A percentile compares a stretch with the other conserved stretches of the same genome.
phyloP scores from a whole-genome alignment of 805 yeast species.

The Torulaspora delbrueckii region DNA sequence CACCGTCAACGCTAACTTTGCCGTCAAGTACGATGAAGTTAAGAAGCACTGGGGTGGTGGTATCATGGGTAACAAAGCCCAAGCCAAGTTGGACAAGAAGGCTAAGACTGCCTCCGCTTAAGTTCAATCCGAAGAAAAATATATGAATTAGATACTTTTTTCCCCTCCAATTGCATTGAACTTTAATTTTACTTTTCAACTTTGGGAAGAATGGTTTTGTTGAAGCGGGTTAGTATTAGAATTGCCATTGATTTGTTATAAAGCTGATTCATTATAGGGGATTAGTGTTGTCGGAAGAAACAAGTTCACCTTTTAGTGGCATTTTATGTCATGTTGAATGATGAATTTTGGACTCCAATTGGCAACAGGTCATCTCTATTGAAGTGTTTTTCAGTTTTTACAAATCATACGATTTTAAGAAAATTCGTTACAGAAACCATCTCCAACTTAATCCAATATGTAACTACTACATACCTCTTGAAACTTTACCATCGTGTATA shows the following conservation, averaged over 20 bases:
- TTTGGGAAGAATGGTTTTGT: conserved; percentile 5
- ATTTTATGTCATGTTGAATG: conserved; percentile 6
- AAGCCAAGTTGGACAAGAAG: conserved; percentile 75
- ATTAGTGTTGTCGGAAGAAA: conserved; percentile 10
- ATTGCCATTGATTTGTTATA: not conserved
- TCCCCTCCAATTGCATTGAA: conserved; percentile 11
- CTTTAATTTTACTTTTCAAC: conserved; percentile 2
- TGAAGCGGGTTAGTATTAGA: conserved; percentile 8
- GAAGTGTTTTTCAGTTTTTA: conserved; percentile 7
- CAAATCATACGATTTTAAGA: not conserved
- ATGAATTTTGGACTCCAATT: not conserved
- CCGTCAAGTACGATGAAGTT: conserved; percentile 88
- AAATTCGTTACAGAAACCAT: conserved; percentile 9
- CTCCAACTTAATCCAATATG: conserved; percentile 5
- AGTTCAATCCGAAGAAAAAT: conserved; percentile 14
- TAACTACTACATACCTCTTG: conserved; percentile 5
- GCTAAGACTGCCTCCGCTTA: conserved; percentile 49
- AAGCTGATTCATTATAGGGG: conserved; percentile 14
- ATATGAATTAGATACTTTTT: conserved; percentile 13
- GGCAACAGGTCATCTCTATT: conserved; percentile 16
- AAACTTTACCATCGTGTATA: conserved; percentile 3
- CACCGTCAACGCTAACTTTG: conserved; percentile 88
- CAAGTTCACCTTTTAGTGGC: conserved; percentile 2
- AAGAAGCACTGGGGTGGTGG: conserved; percentile 99
- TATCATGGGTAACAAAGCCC: conserved; percentile 91